Conservation (phyloP, 2,329 filamentous ascomycete genomes). For the Aspergillus neotritici region DNA sequence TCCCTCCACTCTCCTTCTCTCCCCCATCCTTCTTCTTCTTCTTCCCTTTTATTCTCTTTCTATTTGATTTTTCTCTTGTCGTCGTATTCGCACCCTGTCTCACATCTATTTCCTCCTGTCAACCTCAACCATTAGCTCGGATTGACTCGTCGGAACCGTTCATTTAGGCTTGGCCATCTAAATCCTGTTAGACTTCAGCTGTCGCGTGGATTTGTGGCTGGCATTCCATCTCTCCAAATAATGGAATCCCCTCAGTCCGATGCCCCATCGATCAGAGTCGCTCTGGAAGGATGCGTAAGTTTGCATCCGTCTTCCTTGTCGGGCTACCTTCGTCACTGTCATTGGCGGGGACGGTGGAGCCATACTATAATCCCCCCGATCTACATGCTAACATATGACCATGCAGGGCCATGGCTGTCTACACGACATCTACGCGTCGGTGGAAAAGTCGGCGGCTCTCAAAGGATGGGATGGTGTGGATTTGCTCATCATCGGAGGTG, state of each 20-base stretch:
- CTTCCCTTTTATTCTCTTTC: neutral
- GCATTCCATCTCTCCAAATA: neutral
- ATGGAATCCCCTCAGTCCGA: conserved; percentile 8
- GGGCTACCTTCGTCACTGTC: too few relatives aligned
- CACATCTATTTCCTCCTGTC: neutral
- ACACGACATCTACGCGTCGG: conserved; percentile 81
- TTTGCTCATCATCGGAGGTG: conserved; percentile 87
- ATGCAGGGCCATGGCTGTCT: conserved; percentile 80
- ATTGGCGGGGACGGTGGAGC: too few relatives aligned
- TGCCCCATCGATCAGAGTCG: conserved; percentile 56
- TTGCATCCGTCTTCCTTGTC: neutral
- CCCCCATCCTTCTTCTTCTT: neutral
- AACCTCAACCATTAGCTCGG: too few relatives aligned
- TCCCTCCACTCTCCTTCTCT: neutral
- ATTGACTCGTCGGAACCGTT: too few relatives aligned
- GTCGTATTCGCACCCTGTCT: neutral
- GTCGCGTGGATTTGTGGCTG: too few relatives aligned
- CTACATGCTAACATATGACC: conserved; percentile 7
- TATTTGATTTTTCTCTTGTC: neutral
- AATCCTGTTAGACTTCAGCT: too few relatives aligned
- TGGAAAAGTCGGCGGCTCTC: conserved; percentile 61
- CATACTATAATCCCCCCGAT: neutral
- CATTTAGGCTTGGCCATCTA: too few relatives aligned
- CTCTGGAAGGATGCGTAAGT: conserved; percentile 80
- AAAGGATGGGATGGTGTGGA: conserved; percentile 79